Conservation (phyloP, 345 rosid species). For the Odontarrhena argentea region DNA sequence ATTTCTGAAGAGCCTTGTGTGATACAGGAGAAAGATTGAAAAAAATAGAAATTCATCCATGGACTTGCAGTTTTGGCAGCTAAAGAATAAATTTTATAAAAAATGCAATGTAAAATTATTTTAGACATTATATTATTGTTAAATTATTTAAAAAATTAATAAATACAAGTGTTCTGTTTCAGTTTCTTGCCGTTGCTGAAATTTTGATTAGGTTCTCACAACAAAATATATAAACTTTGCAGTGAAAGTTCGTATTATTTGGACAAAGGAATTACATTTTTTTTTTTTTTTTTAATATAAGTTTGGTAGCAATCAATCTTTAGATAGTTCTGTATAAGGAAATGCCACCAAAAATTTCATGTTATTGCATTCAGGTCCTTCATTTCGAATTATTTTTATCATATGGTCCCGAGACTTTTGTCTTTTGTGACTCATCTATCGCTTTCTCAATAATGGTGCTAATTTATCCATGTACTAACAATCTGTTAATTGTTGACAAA, state of each 20-base stretch:
- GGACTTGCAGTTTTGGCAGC: slow-evolving; percentile 41
- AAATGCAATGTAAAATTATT: slow-evolving; percentile 15
- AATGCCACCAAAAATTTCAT: not conserved
- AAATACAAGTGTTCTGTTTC: not conserved
- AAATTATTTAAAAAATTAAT: slow-evolving; percentile 9
- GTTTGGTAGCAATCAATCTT: not conserved
- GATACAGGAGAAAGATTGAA: slow-evolving; percentile 25
- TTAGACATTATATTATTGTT: slow-evolving; percentile 26
- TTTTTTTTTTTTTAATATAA: no score
- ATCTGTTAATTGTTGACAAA: no score
- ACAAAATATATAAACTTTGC: no score
- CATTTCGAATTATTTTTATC: slow-evolving; percentile 1
- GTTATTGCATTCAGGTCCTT: not conserved
- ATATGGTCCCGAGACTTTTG: slow-evolving; percentile 19
- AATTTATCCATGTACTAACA: no score
- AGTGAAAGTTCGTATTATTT: no score
- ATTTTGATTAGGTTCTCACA: not conserved
- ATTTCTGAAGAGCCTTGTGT: slow-evolving; percentile 20
- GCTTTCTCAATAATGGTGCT: slow-evolving; percentile 7
- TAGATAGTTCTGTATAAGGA: not conserved
- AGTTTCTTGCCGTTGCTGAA: not conserved
- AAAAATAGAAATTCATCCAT: slow-evolving; percentile 10
- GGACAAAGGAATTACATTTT: no score
- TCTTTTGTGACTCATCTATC: slow-evolving; percentile 16
- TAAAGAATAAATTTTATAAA: not conserved